Conservation (phyloP, 2,329 filamentous ascomycete genomes). For the Beauveria asiatica region DNA sequence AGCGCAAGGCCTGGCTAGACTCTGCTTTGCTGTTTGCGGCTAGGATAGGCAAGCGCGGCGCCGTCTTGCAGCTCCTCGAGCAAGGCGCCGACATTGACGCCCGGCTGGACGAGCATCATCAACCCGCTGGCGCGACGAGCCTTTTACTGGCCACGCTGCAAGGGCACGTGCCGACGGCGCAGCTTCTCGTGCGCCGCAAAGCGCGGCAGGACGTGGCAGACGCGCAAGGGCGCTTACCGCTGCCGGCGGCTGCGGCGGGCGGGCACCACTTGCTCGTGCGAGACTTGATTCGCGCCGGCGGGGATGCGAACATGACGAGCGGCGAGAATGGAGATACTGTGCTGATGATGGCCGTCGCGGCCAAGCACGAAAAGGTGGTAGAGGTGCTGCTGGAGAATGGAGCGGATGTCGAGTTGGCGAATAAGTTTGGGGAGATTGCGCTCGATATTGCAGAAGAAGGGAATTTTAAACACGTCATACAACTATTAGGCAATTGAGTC, state of each 20-base stretch:
- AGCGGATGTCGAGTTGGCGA: not conserved
- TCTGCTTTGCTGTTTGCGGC: constrained; percentile 1
- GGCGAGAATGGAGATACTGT: not conserved
- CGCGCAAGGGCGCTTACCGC: not conserved
- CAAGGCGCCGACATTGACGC: not conserved
- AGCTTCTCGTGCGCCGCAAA: constrained; percentile 1
- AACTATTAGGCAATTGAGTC: not conserved
- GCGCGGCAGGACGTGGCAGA: constrained; percentile 2
- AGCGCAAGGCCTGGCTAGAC: not conserved
- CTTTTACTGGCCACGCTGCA: not conserved
- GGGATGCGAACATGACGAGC: not conserved
- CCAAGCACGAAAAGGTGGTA: constrained; percentile 6
- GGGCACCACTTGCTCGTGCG: constrained; percentile 2
- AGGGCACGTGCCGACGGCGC: constrained; percentile 1
- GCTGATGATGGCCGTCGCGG: not conserved
- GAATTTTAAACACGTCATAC: not conserved
- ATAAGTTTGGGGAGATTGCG: constrained; percentile 6
- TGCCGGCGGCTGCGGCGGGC: not conserved
- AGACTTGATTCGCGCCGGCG: not conserved
- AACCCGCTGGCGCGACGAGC: not conserved
- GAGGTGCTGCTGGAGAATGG: constrained; percentile 5
- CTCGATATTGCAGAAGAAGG: constrained; percentile 6
- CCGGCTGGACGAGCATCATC: not conserved
- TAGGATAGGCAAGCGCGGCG: not conserved
- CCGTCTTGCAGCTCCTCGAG: constrained; percentile 1